Conservation (phyloP, 371 early-diverging fungal genomes). For the Mucor sp. region DNA sequence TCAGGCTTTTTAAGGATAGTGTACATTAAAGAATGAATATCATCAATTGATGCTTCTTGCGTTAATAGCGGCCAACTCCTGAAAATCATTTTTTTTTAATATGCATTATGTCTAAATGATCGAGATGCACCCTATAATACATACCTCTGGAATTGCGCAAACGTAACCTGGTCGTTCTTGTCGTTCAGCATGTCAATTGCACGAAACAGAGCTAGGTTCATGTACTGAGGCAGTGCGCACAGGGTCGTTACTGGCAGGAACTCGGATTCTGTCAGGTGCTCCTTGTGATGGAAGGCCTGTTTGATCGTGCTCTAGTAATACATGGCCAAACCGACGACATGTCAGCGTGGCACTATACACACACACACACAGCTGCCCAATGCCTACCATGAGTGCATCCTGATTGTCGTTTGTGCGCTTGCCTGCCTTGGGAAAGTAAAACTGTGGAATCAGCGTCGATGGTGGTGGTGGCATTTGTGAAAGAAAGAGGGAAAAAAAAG, state of each 20-base stretch:
- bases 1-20: slow-evolving; percentile 34
- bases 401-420: background rate
- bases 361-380: background rate
- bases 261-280: slow-evolving; percentile 34
- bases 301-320: background rate
- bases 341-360: background rate
- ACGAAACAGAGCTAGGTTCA: slow-evolving; percentile 63
- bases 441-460: background rate
- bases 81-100: background rate
- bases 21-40: slow-evolving; percentile 46
- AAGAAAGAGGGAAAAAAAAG: background rate
- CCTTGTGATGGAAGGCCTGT: background rate
- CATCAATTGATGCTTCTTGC: slow-evolving; percentile 6
- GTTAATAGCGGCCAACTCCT: slow-evolving; percentile 3
- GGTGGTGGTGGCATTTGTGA: background rate
- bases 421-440: background rate
- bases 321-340: background rate
- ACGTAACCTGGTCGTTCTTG: slow-evolving; percentile 24
- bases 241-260: slow-evolving; percentile 57
- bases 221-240: slow-evolving; percentile 58
- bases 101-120: background rate
- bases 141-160: slow-evolving; percentile 15
- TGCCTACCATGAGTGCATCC: slow-evolving; percentile 1
- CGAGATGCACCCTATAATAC: too few relatives aligned
- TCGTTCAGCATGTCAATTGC: slow-evolving; percentile 35